Evolutionary conservation across 768 basidiomycete genomes (phyloP), one percentile per base, ranked within the genome.

Genomic region (Podaxis carcinomalis): DNA sequence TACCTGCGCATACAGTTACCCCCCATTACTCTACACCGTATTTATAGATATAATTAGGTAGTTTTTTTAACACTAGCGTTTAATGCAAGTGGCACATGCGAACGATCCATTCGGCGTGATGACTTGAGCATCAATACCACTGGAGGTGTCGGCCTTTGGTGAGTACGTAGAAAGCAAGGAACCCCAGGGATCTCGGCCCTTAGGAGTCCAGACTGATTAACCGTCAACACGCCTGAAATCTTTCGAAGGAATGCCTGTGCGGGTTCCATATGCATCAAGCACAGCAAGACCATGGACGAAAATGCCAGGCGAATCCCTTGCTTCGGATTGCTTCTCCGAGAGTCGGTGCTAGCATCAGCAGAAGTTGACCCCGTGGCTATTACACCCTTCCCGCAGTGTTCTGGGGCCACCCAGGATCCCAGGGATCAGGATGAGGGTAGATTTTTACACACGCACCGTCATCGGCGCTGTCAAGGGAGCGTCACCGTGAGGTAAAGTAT

Each of bases 21-120:
- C 35, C 35, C 52, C 25, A 37, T 54, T 54, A 54, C 52, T 36
- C 13, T 54, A 54, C 36, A 16, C 13, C 35, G 52, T 54, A 54
- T 39, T 54, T 23, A 54, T 54, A 54, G 52, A 54, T 39, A 54
- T 54, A 54, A 54, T 37, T 54, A 54, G 37, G 32, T 53, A 53
- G 51, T 53, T 36, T 36, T 21, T 35, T 23, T n/a, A 36, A 39
- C 7, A 11, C 25, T 37, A 39, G 28, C 37, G 19, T 21, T 23
- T 54, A 54, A 54, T 40, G 37, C 52, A 39, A 44, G n/a, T 19
- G 39, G 4, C 14, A 40, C 14, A 40, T 40, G 14, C 39, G 39
- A 40, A 40, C 42, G 42, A 44, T 44, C 19, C 19, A 19, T 44
- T 16, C 42, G 42, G 42, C 42, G n/a, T 44, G 19, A 44, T 32